These are phyloP conservation scores for Cercospora sojina DNA, from an alignment of 2,329 filamentous ascomycete species.

Conservation along the genomic window DNA sequence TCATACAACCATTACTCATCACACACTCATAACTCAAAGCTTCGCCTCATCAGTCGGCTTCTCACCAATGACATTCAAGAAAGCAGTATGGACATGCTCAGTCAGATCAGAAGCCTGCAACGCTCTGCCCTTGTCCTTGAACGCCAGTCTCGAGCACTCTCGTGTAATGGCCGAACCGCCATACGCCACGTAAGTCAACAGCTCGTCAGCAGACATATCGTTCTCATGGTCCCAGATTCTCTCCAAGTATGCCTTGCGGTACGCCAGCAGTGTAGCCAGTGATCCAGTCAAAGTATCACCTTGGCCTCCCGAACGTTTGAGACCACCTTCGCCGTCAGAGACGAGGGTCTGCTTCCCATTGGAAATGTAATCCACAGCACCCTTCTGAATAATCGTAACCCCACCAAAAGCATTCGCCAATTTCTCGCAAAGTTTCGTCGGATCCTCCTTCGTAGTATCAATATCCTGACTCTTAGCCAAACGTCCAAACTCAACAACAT, in stretches of 20 bases:
- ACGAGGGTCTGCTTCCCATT: slow-evolving; percentile 74
- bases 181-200: slow-evolving; percentile 75
- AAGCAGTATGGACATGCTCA: slow-evolving; percentile 81
- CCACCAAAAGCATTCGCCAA: slow-evolving; percentile 77
- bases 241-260: slow-evolving; percentile 83
- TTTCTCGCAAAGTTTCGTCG: slow-evolving; percentile 62
- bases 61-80: slow-evolving; percentile 76
- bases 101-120: slow-evolving; percentile 92
- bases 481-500: slow-evolving; percentile 86
- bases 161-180: slow-evolving; percentile 85
- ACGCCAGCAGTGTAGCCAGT: slow-evolving; percentile 83
- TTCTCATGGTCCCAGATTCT: slow-evolving; percentile 67
- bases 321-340: slow-evolving; percentile 74
- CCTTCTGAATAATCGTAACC: slow-evolving; percentile 91
- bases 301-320: slow-evolving; percentile 90
- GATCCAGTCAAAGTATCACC: slow-evolving; percentile 92
- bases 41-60: slow-evolving; percentile 36
- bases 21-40: slow-evolving; percentile 13
- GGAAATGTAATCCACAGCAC: slow-evolving; percentile 75
- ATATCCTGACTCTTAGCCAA: slow-evolving; percentile 74
- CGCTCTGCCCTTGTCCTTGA: slow-evolving; percentile 78
- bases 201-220: slow-evolving; percentile 57
- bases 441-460: slow-evolving; percentile 53
- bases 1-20: neutral
- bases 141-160: slow-evolving; percentile 85